A percentile compares a stretch with the other conserved stretches of the same genome.
Conservation (phyloP, 495 filamentous ascomycete species). For the Talaromyces trachyspermus region DNA sequence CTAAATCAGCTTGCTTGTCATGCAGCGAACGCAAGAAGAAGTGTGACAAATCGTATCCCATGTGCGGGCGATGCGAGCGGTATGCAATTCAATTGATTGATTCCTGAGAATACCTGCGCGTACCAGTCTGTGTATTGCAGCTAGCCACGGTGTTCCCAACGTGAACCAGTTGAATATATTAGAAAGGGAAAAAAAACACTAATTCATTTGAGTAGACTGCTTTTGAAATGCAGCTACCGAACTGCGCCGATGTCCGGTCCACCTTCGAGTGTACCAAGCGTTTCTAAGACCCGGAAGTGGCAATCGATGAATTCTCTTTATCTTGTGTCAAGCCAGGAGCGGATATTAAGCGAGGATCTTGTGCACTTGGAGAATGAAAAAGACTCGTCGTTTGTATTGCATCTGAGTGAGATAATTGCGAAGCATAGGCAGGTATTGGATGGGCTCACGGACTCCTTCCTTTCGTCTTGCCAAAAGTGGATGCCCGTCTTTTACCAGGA, state of each 20-base stretch:
- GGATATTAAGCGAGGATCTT: neutral
- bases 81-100: neutral
- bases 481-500: slow-evolving; percentile 4
- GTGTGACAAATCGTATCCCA: slow-evolving; percentile 2
- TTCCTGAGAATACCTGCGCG: neutral
- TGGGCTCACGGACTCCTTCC: neutral
- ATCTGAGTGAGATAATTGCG: neutral
- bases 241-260: neutral
- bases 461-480: slow-evolving; percentile 3
- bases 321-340: neutral
- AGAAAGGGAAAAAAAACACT: too few relatives aligned
- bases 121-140: neutral
- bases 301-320: neutral
- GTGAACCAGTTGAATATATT: too few relatives aligned
- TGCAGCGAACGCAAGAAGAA: slow-evolving; percentile 6
- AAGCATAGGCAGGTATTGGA: neutral
- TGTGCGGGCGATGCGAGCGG: slow-evolving; percentile 2
- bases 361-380: neutral
- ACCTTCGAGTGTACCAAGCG: too few relatives aligned
- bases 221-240: slow-evolving; percentile 4
- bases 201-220: too few relatives aligned
- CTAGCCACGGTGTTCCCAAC: too few relatives aligned
- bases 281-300: neutral
- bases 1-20: neutral
- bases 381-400: neutral